Evolutionary conservation across 805 yeast genomes (phyloP).

Genomic region (Jamesozyma lodderae): DNA sequence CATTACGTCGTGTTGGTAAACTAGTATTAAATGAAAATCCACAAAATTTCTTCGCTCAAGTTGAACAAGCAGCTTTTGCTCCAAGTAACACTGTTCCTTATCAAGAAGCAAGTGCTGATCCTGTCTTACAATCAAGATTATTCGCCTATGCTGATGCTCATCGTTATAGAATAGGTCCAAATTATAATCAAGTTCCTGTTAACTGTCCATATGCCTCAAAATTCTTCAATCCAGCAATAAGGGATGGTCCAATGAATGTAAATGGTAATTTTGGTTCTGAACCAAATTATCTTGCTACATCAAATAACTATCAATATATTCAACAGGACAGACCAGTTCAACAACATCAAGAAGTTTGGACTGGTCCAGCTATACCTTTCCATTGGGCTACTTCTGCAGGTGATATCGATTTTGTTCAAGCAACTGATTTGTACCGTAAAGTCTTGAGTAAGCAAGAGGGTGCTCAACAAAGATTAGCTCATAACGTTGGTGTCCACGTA

Average conservation of each 20-base stretch:
- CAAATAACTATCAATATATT: slow-evolving; percentile 31
- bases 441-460: slow-evolving; percentile 70
- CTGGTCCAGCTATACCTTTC: slow-evolving; percentile 73
- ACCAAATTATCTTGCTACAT: slow-evolving; percentile 63
- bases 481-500: slow-evolving; percentile 74
- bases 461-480: slow-evolving; percentile 76
- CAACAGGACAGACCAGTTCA: slow-evolving; percentile 34
- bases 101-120: slow-evolving; percentile 75
- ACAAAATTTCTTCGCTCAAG: slow-evolving; percentile 76
- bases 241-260: slow-evolving; percentile 74
- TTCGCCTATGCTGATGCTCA: slow-evolving; percentile 82
- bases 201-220: slow-evolving; percentile 64
- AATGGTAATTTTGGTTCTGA: slow-evolving; percentile 65
- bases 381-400: slow-evolving; percentile 67
- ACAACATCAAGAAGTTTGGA: slow-evolving; percentile 71
- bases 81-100: slow-evolving; percentile 83
- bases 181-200: slow-evolving; percentile 80
- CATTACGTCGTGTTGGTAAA: slow-evolving; percentile 78
- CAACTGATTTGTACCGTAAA: slow-evolving; percentile 60
- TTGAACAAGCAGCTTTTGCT: slow-evolving; percentile 78
- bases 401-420: slow-evolving; percentile 68
- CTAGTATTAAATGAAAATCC: slow-evolving; percentile 76
- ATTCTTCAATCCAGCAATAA: slow-evolving; percentile 57
- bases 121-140: slow-evolving; percentile 72
- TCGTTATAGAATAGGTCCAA: slow-evolving; percentile 66